A percentile compares a stretch with the other conserved stretches of the same genome.
phyloP scores from a whole-genome alignment of 495 filamentous ascomycete genomes.

The Neohortaea acidophila region DNA sequence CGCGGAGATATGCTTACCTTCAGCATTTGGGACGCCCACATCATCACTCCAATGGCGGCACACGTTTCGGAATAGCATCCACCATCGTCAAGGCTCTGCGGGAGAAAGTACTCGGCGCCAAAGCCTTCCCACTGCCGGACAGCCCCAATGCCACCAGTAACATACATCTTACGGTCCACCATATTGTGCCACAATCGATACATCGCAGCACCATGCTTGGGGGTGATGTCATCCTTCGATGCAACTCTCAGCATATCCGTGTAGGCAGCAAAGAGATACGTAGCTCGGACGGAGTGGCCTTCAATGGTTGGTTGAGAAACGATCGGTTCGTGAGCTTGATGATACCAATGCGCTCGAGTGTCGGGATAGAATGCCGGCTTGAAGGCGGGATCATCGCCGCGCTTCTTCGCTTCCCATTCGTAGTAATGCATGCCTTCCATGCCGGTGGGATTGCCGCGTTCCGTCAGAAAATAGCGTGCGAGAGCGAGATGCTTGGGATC shows the following conservation, averaged over 20 bases:
- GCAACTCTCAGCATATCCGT: constrained; percentile 23
- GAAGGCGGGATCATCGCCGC: constrained; percentile 36
- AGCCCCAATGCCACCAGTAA: constrained; percentile 46
- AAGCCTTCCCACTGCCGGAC: constrained; percentile 49
- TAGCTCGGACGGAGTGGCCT: constrained; percentile 44
- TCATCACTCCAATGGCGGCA: constrained; percentile 45
- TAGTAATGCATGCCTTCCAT: constrained; percentile 36
- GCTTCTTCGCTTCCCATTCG: constrained; percentile 34
- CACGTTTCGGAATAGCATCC: constrained; percentile 50
- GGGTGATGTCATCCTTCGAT: neutral
- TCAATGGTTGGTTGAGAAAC: constrained; percentile 39
- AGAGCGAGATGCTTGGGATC: constrained; percentile 34
- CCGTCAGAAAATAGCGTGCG: constrained; percentile 41
- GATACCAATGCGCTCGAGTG: constrained; percentile 25
- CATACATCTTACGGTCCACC: constrained; percentile 43
- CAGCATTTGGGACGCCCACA: constrained; percentile 40
- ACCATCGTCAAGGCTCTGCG: constrained; percentile 40
- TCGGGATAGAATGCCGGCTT: constrained; percentile 31
- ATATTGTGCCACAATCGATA: constrained; percentile 41
- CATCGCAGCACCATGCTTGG: constrained; percentile 20
- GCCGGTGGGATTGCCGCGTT: constrained; percentile 39
- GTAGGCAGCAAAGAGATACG: constrained; percentile 37
- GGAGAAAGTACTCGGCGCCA: constrained; percentile 43
- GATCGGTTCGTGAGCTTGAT: constrained; percentile 41
- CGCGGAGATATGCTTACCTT: constrained; percentile 28